Conservation (phyloP, 1,284 basidiomycete genomes). For the Cryptococcus wingfieldii region DNA sequence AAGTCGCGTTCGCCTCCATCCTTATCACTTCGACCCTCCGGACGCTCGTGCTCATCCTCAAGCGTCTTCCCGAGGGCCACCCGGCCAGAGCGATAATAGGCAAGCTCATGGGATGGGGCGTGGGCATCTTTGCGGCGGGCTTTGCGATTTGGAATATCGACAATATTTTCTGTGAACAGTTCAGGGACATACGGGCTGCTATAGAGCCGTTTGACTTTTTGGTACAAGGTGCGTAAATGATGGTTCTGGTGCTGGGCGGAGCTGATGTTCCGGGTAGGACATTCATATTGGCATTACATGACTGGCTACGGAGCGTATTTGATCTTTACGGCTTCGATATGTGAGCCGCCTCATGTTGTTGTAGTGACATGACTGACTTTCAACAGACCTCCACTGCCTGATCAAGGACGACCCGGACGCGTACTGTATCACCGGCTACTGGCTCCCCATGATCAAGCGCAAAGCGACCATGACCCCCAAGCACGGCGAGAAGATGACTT, state of each 20-base stretch:
- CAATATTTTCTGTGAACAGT: conserved; percentile 51
- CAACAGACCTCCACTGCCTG: conserved; percentile 11
- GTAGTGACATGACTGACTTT: background rate
- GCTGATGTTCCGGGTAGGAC: conserved; percentile 26
- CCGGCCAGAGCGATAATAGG: conserved; percentile 26
- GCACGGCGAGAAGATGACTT: too few relatives aligned
- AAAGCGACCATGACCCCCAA: too few relatives aligned
- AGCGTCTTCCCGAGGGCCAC: conserved; percentile 22
- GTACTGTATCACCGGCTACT: conserved; percentile 5
- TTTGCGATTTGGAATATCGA: conserved; percentile 56
- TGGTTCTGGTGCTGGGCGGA: background rate
- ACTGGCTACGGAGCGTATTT: conserved; percentile 52
- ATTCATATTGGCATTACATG: conserved; percentile 54
- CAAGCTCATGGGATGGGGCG: conserved; percentile 31
- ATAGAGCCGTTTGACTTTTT: conserved; percentile 35
- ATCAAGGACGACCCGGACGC: conserved; percentile 9
- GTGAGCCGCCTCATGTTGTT: conserved; percentile 20
- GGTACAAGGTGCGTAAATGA: conserved; percentile 33
- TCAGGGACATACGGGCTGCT: conserved; percentile 25
- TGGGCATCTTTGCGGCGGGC: conserved; percentile 45
- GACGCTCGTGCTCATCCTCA: conserved; percentile 34
- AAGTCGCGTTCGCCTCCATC: conserved; percentile 52
- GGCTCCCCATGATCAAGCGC: background rate
- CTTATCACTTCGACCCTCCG: conserved; percentile 39
- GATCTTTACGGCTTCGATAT: conserved; percentile 47